A percentile compares a stretch with the other conserved stretches of the same genome.
phyloP scores from a whole-genome alignment of 345 rosid species.

The Eucalyptus rudis region DNA sequence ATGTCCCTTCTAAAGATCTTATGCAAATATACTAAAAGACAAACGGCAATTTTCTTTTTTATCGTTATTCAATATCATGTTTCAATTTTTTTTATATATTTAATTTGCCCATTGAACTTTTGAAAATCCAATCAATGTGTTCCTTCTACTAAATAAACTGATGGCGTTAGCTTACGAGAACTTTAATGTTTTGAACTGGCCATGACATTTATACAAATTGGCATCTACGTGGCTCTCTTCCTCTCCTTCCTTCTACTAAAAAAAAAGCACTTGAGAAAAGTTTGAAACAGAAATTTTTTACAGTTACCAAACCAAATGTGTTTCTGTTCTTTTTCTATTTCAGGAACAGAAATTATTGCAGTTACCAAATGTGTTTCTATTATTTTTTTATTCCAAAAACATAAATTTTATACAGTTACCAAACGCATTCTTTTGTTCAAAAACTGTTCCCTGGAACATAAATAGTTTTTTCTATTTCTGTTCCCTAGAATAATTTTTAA shows the following conservation, averaged over 20 bases:
- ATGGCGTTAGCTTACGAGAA: neutral
- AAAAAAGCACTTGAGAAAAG: no score
- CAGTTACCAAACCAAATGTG: no score
- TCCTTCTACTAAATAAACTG: neutral
- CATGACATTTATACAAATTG: neutral
- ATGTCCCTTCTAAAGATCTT: neutral
- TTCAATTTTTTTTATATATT: neutral
- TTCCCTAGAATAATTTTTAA: no score
- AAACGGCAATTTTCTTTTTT: neutral
- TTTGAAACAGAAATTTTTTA: no score
- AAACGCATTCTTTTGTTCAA: no score
- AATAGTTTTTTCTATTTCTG: no score
- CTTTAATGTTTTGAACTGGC: neutral
- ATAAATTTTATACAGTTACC: no score
- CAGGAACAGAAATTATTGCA: no score
- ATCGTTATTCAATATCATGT: neutral
- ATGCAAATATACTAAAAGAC: neutral
- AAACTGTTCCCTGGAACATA: no score
- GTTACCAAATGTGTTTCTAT: no score
- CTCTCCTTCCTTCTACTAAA: neutral
- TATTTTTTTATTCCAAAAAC: no score
- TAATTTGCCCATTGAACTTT: neutral
- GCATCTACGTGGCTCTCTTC: neutral
- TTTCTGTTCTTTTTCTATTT: no score
- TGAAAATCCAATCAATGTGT: neutral